A percentile compares a stretch with the other conserved stretches of the same genome.
Evolutionary conservation across 2,329 filamentous ascomycete genomes (phyloP).

Genomic region (Fusarium solani-melongenae): DNA sequence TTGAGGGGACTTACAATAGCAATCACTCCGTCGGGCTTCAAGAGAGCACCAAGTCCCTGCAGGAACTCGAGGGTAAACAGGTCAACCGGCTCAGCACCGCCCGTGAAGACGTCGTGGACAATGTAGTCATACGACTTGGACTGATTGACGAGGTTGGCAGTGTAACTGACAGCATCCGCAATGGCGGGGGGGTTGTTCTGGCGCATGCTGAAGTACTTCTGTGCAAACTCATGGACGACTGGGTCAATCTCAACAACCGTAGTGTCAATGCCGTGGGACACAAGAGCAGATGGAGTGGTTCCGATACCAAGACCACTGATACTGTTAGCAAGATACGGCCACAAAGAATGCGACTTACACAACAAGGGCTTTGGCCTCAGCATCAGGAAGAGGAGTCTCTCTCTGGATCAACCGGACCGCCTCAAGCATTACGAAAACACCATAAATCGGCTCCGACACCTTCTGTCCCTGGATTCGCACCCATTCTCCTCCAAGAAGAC

Average conservation of each 20-base stretch:
- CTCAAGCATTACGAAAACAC: slow-evolving; percentile 96
- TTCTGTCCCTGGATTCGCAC: slow-evolving; percentile 63
- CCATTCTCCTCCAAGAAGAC: slow-evolving; percentile 94
- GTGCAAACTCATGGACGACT: slow-evolving; percentile 84
- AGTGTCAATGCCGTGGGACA: slow-evolving; percentile 89
- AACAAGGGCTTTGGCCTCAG: slow-evolving; percentile 82
- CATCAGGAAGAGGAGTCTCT: slow-evolving; percentile 64
- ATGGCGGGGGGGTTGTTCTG: slow-evolving; percentile 83
- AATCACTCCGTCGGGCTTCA: slow-evolving; percentile 83
- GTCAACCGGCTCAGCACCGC: slow-evolving; percentile 88
- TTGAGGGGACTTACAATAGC: slow-evolving; percentile 75
- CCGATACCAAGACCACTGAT: slow-evolving; percentile 88
- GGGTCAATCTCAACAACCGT: slow-evolving; percentile 97
- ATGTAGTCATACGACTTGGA: slow-evolving; percentile 84
- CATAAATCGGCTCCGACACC: slow-evolving; percentile 89
- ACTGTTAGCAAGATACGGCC: slow-evolving; percentile 8
- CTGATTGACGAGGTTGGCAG: slow-evolving; percentile 57
- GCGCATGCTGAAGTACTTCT: slow-evolving; percentile 83
- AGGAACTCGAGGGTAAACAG: slow-evolving; percentile 92
- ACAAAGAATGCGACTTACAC: slow-evolving; percentile 68
- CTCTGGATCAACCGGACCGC: slow-evolving; percentile 83
- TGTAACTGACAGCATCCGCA: slow-evolving; percentile 82
- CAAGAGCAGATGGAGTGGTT: slow-evolving; percentile 87
- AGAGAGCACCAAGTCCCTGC: slow-evolving; percentile 72
- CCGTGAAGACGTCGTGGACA: slow-evolving; percentile 97